These are phyloP conservation scores for Cladosporium sp. DNA, from an alignment of 2,329 filamentous ascomycete genomes.

Conservation along the genomic window DNA sequence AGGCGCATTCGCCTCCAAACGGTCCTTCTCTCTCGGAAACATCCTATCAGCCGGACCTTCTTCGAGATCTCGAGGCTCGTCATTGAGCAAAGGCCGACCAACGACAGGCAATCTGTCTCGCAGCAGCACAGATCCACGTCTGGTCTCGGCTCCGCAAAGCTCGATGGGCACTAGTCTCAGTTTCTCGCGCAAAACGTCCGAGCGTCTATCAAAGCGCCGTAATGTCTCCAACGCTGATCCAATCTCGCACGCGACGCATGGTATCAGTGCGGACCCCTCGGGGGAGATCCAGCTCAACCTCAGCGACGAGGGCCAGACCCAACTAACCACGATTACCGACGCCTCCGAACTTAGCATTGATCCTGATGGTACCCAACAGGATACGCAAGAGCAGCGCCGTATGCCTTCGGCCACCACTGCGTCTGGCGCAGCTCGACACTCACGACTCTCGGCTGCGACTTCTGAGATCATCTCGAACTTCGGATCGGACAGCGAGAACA, in stretches of 20 bases:
- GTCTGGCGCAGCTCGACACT: conserved; percentile 20
- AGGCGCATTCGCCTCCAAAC: conserved; percentile 33
- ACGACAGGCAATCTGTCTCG: conserved; percentile 31
- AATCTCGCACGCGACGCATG: conserved; percentile 19
- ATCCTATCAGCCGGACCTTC: conserved; percentile 41
- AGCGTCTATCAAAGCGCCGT: conserved; percentile 40
- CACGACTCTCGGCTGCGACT: conserved; percentile 55
- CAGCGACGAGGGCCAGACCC: conserved; percentile 7
- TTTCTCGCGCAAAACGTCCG: conserved; percentile 37
- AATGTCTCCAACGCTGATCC: conserved; percentile 37
- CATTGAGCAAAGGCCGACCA: conserved; percentile 36
- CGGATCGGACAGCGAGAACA: conserved; percentile 68
- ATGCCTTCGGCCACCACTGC: conserved; percentile 22
- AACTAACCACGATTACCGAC: background rate
- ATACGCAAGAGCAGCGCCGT: conserved; percentile 22
- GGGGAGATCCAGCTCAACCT: conserved; percentile 30
- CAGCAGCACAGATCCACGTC: conserved; percentile 29
- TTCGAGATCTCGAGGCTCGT: conserved; percentile 40
- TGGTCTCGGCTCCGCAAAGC: conserved; percentile 34
- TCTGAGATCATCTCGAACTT: conserved; percentile 65
- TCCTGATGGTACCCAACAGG: conserved; percentile 3
- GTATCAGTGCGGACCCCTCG: conserved; percentile 16
- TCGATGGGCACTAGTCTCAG: conserved; percentile 42
- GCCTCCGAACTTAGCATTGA: background rate
- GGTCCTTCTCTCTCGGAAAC: conserved; percentile 54